Base-by-base conservation (phyloP, 805 yeast genomes). In the Kazachstania bromeliacearum region DNA sequence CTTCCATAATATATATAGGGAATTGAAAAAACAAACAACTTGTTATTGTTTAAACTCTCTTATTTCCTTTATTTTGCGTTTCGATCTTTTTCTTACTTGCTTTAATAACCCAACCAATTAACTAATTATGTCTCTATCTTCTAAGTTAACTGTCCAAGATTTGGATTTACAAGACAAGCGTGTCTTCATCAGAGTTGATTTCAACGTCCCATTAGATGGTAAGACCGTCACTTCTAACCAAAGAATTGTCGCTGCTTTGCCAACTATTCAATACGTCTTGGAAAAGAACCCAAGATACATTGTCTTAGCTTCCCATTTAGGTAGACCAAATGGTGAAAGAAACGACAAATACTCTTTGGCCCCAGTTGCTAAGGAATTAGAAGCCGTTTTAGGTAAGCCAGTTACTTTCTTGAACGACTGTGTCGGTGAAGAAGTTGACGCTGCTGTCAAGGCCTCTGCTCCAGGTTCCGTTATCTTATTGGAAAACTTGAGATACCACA, bases 211-310 rank as follows among this genome's bases (percentile, higher is more conserved):
- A 63, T 78, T 92, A 55, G 97, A 92, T 62, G 97, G 96, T 53
- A 75, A 74, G 58, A 88, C 79, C 63, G 92, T 92, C 75, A 92
- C 98, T 71, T 92, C 94, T 79, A 92, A 92, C 75, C 97, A 89
- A 73, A 82, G 98, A 71, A 92, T 92, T 61, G 97, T 88, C 57
- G 98, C 98, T 64, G 98, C 98, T 51, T 70, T 92, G 56, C 98
- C 98, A 66, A 88, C 98, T 52, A 92, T 92, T 71, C 66, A 92
- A 68, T 89, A 89, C 65, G 96, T 89, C 37, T 70, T 83, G 62
- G 89, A 84, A 61, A 80, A 89, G 52, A 75, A 82, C 59, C 95
- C 98, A 61, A 85, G 81, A 74, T 85, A 77, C 50, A 79, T 92
- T 50, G 71, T 92, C 51, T 76, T 92, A 54, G 96, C 96, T 49